Evolutionary conservation across 495 filamentous ascomycete species (phyloP).

Genomic region (Chaetomium fimeti): DNA sequence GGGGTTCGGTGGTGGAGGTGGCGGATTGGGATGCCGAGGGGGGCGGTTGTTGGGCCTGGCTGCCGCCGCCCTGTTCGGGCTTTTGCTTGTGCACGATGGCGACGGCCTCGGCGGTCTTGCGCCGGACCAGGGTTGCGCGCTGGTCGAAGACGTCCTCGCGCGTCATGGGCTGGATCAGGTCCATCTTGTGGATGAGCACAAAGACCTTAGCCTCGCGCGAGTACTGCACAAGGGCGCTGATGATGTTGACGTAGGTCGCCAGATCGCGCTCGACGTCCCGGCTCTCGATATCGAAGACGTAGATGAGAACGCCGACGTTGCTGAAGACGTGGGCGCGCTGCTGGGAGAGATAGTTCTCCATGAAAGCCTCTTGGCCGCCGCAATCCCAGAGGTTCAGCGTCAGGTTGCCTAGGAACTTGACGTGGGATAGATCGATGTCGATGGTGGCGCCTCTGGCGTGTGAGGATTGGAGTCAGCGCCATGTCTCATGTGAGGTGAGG

Average conservation of each 20-base stretch:
- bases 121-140: constrained; percentile 67
- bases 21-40: constrained; percentile 15
- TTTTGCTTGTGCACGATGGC: constrained; percentile 40
- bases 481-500: neutral
- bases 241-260: constrained; percentile 81
- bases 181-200: constrained; percentile 96
- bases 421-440: constrained; percentile 95
- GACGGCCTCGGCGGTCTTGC: constrained; percentile 69
- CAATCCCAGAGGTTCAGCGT: constrained; percentile 99
- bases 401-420: constrained; percentile 96
- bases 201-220: constrained; percentile 82
- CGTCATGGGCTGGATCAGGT: constrained; percentile 79
- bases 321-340: constrained; percentile 95
- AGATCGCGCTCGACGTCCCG: constrained; percentile 89
- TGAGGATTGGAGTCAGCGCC: neutral
- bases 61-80: constrained; percentile 18
- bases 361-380: constrained; percentile 97
- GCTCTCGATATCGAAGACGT: constrained; percentile 98
- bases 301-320: constrained; percentile 95
- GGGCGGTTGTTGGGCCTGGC: constrained; percentile 7
- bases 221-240: constrained; percentile 79
- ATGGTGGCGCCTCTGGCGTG: constrained; percentile 77
- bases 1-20: constrained; percentile 25
- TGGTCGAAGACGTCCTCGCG: constrained; percentile 80
- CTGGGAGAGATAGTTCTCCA: constrained; percentile 92